phyloP scores from a whole-genome alignment of 495 filamentous ascomycete genomes.

The Astrocystis sublimbata region DNA sequence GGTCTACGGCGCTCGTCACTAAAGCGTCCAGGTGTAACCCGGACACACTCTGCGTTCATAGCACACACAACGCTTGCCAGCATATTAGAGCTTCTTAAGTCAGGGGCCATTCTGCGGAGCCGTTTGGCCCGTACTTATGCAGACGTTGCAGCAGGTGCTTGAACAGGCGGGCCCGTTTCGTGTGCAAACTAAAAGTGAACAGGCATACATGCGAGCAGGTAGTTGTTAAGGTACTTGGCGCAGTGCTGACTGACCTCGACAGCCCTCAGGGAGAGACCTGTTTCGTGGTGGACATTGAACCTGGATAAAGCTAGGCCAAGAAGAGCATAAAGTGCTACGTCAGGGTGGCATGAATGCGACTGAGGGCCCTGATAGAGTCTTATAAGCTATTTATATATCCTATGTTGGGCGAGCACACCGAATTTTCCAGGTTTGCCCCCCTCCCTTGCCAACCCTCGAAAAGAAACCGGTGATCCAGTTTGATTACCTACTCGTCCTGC shows the following conservation, averaged over 20 bases:
- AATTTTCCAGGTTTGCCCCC: conserved; percentile 2
- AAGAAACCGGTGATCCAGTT: conserved; percentile 1
- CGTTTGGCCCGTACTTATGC: neutral
- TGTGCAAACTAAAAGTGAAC: too few species aligned
- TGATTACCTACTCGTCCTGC: too few species aligned
- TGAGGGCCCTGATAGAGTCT: conserved; percentile 12
- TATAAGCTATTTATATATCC: conserved; percentile 1
- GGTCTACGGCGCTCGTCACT: neutral
- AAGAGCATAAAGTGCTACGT: conserved; percentile 2
- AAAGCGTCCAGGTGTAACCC: neutral
- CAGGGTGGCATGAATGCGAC: conserved; percentile 16
- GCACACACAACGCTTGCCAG: neutral
- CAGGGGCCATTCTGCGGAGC: neutral
- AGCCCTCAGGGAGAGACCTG: conserved; percentile 3
- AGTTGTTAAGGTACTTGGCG: too few species aligned
- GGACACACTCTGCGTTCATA: too few species aligned
- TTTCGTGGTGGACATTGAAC: neutral
- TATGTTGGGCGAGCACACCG: conserved; percentile 6
- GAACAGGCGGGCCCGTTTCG: neutral
- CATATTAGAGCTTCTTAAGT: neutral
- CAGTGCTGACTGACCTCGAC: too few species aligned
- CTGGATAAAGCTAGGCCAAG: neutral
- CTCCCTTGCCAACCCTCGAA: neutral
- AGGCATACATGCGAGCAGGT: too few species aligned
- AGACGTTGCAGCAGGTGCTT: neutral